Evolutionary conservation across 139 green algal genomes (phyloP).

Genomic region (Tetratostichococcus sp.): DNA sequence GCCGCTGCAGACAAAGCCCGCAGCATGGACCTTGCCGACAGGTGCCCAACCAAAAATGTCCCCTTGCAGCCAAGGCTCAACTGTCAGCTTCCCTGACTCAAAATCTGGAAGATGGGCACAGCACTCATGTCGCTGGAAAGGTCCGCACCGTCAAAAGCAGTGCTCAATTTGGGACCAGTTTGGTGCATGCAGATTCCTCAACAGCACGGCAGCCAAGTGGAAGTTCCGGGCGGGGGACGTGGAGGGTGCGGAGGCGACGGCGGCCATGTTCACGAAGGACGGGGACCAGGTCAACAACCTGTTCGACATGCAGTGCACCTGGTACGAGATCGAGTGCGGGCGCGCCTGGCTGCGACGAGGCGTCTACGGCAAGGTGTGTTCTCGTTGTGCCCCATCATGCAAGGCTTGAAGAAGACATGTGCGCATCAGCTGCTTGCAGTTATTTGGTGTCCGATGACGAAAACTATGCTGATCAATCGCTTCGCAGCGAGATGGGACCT

Average conservation of each 20-base stretch:
- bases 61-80: too few relatives aligned
- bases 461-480: not conserved
- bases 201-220: slow-evolving; percentile 76
- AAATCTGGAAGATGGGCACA: too few relatives aligned
- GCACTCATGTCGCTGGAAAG: too few relatives aligned
- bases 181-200: slow-evolving; percentile 76
- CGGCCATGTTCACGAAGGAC: slow-evolving; percentile 86
- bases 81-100: too few relatives aligned
- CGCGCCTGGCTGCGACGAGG: slow-evolving; percentile 46
- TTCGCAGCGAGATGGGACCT: not conserved
- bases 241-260: slow-evolving; percentile 69
- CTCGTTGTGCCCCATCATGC: too few relatives aligned
- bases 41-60: slow-evolving; percentile 42
- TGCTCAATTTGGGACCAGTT: too few relatives aligned
- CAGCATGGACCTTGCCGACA: slow-evolving; percentile 82
- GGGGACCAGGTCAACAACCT: slow-evolving; percentile 80
- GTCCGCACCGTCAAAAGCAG: too few relatives aligned
- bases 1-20: slow-evolving; percentile 61
- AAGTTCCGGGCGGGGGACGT: slow-evolving; percentile 49
- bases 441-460: not conserved
- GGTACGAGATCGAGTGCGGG: slow-evolving; percentile 90
- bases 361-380: slow-evolving; percentile 43
- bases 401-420: too few relatives aligned
- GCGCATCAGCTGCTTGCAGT: too few relatives aligned
- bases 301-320: slow-evolving; percentile 97